These are phyloP conservation scores for Neckera pumila DNA, from an alignment of 225 moss, liverwort and hornwort species.

Conservation along the genomic window DNA sequence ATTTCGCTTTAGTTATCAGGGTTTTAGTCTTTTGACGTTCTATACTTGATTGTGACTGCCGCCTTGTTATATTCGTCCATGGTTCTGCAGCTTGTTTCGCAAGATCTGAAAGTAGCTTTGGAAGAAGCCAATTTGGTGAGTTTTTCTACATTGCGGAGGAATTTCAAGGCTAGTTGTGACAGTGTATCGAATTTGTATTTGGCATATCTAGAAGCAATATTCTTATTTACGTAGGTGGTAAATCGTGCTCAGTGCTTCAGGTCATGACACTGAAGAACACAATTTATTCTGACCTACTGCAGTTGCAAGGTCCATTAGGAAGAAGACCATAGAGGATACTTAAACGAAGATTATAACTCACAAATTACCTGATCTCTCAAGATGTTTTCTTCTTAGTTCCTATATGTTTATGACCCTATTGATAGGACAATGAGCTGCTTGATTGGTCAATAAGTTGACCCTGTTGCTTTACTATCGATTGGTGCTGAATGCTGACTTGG, in stretches of 20 bases:
- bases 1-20: not conserved
- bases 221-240: not conserved
- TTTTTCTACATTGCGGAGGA: not conserved
- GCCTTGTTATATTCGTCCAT: not conserved
- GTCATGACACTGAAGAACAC: not conserved
- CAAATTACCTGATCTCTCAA: not conserved
- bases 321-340: not conserved
- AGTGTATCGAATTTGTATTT: not conserved
- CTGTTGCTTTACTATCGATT: not conserved
- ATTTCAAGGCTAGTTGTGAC: not conserved
- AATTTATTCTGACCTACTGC: not conserved
- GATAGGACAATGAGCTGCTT: not conserved
- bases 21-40: not conserved
- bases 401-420: not conserved
- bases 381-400: not conserved
- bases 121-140: conserved; percentile 84
- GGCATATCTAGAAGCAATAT: not conserved
- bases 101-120: conserved; percentile 82
- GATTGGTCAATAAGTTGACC: not conserved
- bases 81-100: conserved; percentile 65
- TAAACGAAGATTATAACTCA: not conserved
- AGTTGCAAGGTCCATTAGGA: not conserved
- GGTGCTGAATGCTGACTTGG: not conserved
- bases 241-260: not conserved
- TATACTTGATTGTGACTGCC: not conserved